Percentiles rank a stretch among this genome's conserved stretches.
Evolutionary conservation across 2,329 filamentous ascomycete species (phyloP).

Genomic region (Aspergillus amoenus): DNA sequence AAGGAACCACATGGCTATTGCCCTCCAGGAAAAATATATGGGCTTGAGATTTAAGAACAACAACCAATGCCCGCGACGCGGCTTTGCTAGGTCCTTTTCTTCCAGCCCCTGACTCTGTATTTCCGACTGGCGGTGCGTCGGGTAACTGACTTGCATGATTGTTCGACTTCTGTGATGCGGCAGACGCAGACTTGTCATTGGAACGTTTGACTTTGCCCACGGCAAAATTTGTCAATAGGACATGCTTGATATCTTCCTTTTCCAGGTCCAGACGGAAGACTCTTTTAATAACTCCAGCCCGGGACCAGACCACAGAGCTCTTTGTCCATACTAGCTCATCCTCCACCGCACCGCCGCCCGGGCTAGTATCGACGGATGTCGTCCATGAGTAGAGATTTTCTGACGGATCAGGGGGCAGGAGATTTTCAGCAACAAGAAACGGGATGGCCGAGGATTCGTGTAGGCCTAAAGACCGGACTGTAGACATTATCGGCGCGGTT

Average conservation of each 20-base stretch:
- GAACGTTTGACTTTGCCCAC: constrained; percentile 33
- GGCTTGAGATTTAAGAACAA: constrained; percentile 88
- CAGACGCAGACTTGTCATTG: constrained; percentile 7
- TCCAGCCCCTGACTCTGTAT: constrained; percentile 21
- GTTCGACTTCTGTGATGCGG: constrained; percentile 1
- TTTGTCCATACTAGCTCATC: constrained; percentile 80
- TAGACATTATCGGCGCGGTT: constrained; percentile 66
- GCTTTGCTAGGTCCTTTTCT: constrained; percentile 24
- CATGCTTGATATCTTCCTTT: constrained; percentile 81
- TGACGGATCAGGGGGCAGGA: constrained; percentile 68
- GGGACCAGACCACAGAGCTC: constrained; percentile 81
- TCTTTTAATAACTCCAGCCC: constrained; percentile 79
- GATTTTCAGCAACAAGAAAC: constrained; percentile 77
- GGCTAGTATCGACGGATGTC: constrained; percentile 50
- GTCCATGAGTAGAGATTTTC: constrained; percentile 72
- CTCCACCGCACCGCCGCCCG: constrained; percentile 55
- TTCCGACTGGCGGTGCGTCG: constrained; percentile 19
- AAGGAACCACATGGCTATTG: constrained; percentile 82
- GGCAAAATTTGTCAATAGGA: constrained; percentile 80
- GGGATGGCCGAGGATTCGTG: constrained; percentile 82
- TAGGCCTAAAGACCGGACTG: constrained; percentile 84
- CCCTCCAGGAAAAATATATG: constrained; percentile 91
- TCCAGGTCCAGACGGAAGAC: constrained; percentile 84
- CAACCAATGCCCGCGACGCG: constrained; percentile 68
- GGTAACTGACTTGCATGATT: constrained; percentile 10